Conservation (phyloP, 2,329 filamentous ascomycete species). For the Xylariaceae sp. region DNA sequence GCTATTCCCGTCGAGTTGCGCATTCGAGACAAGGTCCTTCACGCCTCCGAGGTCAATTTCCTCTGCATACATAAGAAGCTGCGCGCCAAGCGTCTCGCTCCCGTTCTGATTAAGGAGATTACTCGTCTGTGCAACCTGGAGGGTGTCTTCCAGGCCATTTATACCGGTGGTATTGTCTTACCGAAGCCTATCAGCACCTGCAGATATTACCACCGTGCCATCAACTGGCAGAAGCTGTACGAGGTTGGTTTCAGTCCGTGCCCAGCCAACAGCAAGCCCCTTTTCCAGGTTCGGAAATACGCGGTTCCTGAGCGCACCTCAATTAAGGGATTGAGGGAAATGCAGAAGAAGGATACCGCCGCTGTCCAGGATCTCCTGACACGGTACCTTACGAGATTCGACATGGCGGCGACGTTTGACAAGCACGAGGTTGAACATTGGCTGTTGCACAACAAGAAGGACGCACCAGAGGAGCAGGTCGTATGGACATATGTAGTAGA, state of each 20-base stretch:
- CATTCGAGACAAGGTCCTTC: conserved; percentile 69
- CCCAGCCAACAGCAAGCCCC: conserved; percentile 74
- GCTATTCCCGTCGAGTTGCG: conserved; percentile 81
- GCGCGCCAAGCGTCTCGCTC: conserved; percentile 83
- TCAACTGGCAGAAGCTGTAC: conserved; percentile 95
- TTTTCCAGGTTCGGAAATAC: conserved; percentile 81
- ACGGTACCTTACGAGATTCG: conserved; percentile 72
- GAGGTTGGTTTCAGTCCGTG: conserved; percentile 91
- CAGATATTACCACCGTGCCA: conserved; percentile 87
- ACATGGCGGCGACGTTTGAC: conserved; percentile 77
- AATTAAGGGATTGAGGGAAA: conserved; percentile 70
- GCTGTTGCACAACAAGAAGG: conserved; percentile 65
- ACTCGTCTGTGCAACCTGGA: conserved; percentile 84
- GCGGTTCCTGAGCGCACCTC: conserved; percentile 69
- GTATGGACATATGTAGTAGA: conserved; percentile 94
- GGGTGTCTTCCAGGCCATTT: conserved; percentile 89
- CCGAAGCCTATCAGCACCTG: conserved; percentile 90
- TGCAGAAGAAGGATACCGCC: conserved; percentile 73
- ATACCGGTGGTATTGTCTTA: conserved; percentile 86
- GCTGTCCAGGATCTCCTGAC: conserved; percentile 68
- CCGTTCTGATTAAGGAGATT: conserved; percentile 95
- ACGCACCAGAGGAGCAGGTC: conserved; percentile 65
- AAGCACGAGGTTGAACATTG: conserved; percentile 82
- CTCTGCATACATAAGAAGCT: conserved; percentile 98
- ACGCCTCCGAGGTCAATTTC: conserved; percentile 93